phyloP scores from a whole-genome alignment of 306 rosid species.

The Castanea mollissima region DNA sequence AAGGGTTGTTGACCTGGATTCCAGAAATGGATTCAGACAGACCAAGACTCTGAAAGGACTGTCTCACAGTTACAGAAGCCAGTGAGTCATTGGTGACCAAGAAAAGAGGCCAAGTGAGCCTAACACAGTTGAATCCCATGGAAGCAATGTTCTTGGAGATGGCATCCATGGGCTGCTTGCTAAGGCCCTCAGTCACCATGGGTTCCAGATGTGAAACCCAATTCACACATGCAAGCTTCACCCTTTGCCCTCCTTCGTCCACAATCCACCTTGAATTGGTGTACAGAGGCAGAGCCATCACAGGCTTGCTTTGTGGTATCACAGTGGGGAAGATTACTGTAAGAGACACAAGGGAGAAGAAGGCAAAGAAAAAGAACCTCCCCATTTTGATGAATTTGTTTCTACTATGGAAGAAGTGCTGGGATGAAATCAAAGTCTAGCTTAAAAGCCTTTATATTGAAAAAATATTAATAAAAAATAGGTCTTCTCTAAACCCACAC shows the following conservation, averaged over 20 bases:
- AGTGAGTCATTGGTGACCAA: slow-evolving; percentile 61
- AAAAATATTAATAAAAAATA: too few species aligned
- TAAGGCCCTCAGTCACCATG: slow-evolving; percentile 81
- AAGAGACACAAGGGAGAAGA: background rate
- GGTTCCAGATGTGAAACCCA: slow-evolving; percentile 84
- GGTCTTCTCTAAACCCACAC: too few species aligned
- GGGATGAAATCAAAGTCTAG: too few species aligned
- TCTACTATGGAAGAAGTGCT: background rate
- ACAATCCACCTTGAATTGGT: slow-evolving; percentile 82
- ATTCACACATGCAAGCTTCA: slow-evolving; percentile 78
- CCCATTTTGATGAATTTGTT: slow-evolving; percentile 8
- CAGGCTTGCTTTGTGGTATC: background rate
- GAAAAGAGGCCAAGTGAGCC: slow-evolving; percentile 83
- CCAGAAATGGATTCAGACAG: slow-evolving; percentile 49
- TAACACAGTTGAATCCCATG: slow-evolving; percentile 89
- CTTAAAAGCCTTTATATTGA: too few species aligned
- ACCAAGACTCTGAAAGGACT: slow-evolving; percentile 64
- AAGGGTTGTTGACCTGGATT: slow-evolving; percentile 66
- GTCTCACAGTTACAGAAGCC: slow-evolving; percentile 60
- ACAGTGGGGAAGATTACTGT: background rate
- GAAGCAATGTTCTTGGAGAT: slow-evolving; percentile 46
- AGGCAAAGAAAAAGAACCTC: background rate
- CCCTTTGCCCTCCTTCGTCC: slow-evolving; percentile 55
- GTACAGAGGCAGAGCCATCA: slow-evolving; percentile 43
- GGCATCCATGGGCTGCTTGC: slow-evolving; percentile 63